Base-by-base conservation (phyloP, 2,329 filamentous ascomycete species). In the Botryotinia globosa region DNA sequence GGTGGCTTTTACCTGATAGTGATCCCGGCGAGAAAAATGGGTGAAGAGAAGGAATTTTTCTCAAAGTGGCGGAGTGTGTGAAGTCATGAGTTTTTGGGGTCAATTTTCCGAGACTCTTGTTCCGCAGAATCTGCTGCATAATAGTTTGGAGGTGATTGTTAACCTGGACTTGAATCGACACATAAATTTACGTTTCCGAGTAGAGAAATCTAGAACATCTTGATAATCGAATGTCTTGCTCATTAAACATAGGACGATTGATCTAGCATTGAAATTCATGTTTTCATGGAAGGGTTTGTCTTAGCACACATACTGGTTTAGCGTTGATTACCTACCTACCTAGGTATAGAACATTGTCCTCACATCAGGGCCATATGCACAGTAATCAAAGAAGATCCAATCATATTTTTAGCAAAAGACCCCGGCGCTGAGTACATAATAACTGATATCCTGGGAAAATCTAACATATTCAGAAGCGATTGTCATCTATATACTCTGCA, bases 171-270 rank as follows among this genome's bases (percentile, higher is more conserved):
- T 56, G n/a, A 56, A 29, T 56, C 3, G 14, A 54, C n/a, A 6
- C 14, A 16, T 29, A 1, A 29, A 18, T 18, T 29, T 2, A 29
- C 4, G 1, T 16, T 54, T 54, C 8, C 22, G 1, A 29, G 51
- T 29, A 4, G n/a, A 9, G 8, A 18, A 1, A 8, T 0, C 14
- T 56, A 29, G 12, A 16, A 2, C 1, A 0, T 14, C 7, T 4
- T 4, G 22, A 51, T 6, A 14, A 51, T n/a, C 25, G 12, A 6
- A 6, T n/a, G 5, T 51, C 12, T n/a, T 6, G 4, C 25, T 6
- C 6, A 14, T 14, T 9, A 14, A 9, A 6, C 1, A 51, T 14
- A 14, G 25, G 22, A 51, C 14, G 25, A n/a, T 51, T 14, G 48
- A n/a, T 12, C 25, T 51, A 51, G 25, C 48, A 51, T 51, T 25